Evolutionary conservation across 768 basidiomycete genomes (phyloP), one percentile per base, ranked within the genome.

Genomic region (Rhizopogon vesiculosus): DNA sequence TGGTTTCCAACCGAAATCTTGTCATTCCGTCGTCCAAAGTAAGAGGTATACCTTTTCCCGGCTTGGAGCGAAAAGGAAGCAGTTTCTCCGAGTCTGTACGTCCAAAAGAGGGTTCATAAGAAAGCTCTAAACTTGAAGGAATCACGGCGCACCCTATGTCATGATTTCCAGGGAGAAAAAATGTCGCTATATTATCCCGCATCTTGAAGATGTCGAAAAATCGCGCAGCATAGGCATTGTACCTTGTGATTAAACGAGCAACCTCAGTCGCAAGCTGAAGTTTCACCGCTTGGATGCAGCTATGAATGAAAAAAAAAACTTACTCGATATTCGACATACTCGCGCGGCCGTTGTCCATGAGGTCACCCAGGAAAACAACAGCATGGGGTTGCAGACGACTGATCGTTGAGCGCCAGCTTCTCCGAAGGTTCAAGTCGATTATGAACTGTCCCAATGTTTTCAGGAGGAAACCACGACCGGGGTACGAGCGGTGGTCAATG

Each of bases 91-190:
- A 76, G 64, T 25, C 71, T 72, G 52, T 28, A 45, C 41, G 40
- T 41, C 25, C 39, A 10, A 13, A 29, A 28, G 29, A 53, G 58
- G 7, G 50, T 48, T 38, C 40, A 39, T 60, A 42, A 59, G 33
- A n/a, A 33, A 43, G 51, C 19, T 35, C 18, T 41, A 50, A 19
- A 50, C 13, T 62, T 53, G 18, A 56, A 41, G 51, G 16, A 38
- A 16, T 38, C 19, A 46, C 48, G 33, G 62, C 78, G 56, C 66
- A 90, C 84, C 89, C 91, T 35, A 89, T 77, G 63, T 98, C 96
- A 64, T 94, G 93, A 66, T 98, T 98, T 6, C 96, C 96, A 3
- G 93, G 87, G 29, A 95, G 78, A 65, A 84, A 88, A 69, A 85
- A 87, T 56, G 77, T 73, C 0, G 87, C 85, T 3, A 81, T 73